Conservation (phyloP, 192 early-diverging fungal species). For the Irineochytrium annulatum region DNA sequence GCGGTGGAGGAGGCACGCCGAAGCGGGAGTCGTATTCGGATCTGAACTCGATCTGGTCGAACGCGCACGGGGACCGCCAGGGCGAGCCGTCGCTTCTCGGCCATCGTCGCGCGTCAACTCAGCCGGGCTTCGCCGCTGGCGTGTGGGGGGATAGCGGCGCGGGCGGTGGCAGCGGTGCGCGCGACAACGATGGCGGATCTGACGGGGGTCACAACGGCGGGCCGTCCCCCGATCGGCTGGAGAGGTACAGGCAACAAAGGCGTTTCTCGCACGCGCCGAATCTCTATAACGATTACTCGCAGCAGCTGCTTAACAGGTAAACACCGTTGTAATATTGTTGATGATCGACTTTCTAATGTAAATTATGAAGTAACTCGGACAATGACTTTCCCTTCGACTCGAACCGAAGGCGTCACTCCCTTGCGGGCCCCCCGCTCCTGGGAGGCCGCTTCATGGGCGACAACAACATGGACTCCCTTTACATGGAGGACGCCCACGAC, state of each 20-base stretch:
- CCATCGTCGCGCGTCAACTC: constrained; percentile 56
- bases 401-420: constrained; percentile 46
- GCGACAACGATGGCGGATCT: constrained; percentile 3
- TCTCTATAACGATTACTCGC: constrained; percentile 35
- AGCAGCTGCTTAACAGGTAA: constrained; percentile 25
- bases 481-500: constrained; percentile 28
- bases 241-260: constrained; percentile 46
- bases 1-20: constrained; percentile 26
- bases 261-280: constrained; percentile 56
- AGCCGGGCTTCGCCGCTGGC: constrained; percentile 39
- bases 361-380: not conserved
- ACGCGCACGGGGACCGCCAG: constrained; percentile 25
- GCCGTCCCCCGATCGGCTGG: constrained; percentile 43
- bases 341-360: not conserved
- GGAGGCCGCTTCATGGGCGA: constrained; percentile 23
- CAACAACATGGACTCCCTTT: constrained; percentile 35
- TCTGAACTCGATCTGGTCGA: constrained; percentile 49
- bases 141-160: constrained; percentile 41
- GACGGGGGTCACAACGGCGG: not conserved
- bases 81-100: constrained; percentile 23
- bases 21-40: constrained; percentile 46
- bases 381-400: constrained; percentile 18
- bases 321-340: constrained; percentile 4
- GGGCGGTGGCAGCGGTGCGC: constrained; percentile 12
- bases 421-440: constrained; percentile 42